Base-by-base conservation (phyloP, 2,329 filamentous ascomycete genomes). In the Conoideocrella luteorostrata region DNA sequence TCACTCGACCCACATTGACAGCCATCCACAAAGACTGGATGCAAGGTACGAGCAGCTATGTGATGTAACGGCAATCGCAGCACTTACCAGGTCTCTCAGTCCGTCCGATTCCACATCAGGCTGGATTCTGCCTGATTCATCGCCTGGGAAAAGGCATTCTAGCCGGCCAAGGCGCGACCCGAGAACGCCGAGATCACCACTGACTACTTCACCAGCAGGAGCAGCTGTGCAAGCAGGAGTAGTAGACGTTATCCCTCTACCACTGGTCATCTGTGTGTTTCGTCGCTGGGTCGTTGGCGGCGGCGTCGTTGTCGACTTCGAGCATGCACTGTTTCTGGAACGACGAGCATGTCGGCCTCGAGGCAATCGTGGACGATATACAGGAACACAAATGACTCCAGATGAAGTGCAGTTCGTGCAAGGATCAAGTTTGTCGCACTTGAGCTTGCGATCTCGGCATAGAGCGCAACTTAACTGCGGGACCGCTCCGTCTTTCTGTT, bases 401-500 rank as follows among this genome's bases (percentile, higher is more conserved):
- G 48, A 44, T 3, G 45, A 48, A 1, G 41, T 43, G 26, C 51
- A 53, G 26, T 52, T 52, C 7, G 52, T 46, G 41, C 51, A 54
- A 13, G 52, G 52, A 15, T 45, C 45, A 37, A 51, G 49, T 24
- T 53, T 54, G 40, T 54, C 49, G 36, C 52, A 54, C 34, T 49
- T 52, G 35, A 53, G 43, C 43, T 54, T 54, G 41, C 52, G 49
- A 20, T 52, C 49, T 17, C 47, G 45, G 37, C 49, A 51, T 6
- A 49, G 34, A 26, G 44, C 45, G 18, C 49, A 51, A 35, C 43
- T 49, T 5, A 51, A 45, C 32, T 51, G 47, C 9, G 49, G 44
- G 13, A 46, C 34, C 11, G 44, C 17, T 38, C 44, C 37, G 24
- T 42, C 39, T 24, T 22, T 46, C 23, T 21, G 26, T 39, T 40